phyloP scores from a whole-genome alignment of 345 rosid genomes.

The Eucalyptus sideroxylon region DNA sequence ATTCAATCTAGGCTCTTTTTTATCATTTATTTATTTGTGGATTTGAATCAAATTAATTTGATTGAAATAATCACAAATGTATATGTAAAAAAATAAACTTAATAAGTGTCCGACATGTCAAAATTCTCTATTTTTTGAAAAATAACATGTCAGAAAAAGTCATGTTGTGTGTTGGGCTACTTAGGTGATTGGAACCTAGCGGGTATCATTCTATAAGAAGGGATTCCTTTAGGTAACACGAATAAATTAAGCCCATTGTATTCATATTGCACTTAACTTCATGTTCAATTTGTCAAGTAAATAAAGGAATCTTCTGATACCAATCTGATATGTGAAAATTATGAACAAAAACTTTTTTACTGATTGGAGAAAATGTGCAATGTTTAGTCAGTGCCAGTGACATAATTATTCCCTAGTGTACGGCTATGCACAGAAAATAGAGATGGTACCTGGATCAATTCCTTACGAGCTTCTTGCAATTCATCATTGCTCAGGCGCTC shows the following conservation, averaged over 20 bases:
- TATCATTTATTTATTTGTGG: too few relatives aligned
- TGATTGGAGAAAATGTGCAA: not conserved
- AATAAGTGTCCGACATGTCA: too few relatives aligned
- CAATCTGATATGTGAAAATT: not conserved
- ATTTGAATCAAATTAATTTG: too few relatives aligned
- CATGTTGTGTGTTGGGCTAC: not conserved
- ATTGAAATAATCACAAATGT: too few relatives aligned
- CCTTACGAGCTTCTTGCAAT: slow-evolving; percentile 35
- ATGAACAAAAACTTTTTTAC: not conserved
- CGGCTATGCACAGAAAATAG: not conserved
- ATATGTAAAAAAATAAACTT: too few relatives aligned
- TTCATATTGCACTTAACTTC: not conserved
- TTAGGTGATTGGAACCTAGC: not conserved
- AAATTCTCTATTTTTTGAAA: too few relatives aligned
- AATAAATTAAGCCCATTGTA: not conserved
- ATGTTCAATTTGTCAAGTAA: not conserved
- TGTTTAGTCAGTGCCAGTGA: not conserved
- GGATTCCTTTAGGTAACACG: not conserved
- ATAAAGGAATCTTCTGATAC: not conserved
- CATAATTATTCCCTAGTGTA: not conserved
- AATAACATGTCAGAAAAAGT: too few relatives aligned
- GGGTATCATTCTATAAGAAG: not conserved
- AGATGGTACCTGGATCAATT: slow-evolving; percentile 11
- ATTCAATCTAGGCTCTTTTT: too few relatives aligned
- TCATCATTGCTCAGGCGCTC: slow-evolving; percentile 56